Evolutionary conservation across 83 land plant genomes (phyloP).

Genomic region (Diphasiastrum complanatum): DNA sequence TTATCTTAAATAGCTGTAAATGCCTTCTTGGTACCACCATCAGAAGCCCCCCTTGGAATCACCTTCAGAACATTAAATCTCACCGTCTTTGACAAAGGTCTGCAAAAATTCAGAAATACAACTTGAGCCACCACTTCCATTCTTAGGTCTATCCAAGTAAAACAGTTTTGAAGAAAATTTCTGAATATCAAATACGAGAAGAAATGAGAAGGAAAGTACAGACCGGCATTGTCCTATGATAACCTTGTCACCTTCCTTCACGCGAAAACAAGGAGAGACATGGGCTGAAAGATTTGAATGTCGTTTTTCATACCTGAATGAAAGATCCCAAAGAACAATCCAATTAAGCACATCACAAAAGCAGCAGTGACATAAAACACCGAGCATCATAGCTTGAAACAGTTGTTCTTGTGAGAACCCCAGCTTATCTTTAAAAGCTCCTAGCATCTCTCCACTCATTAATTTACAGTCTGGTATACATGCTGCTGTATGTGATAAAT

Average conservation of each 20-base stretch:
- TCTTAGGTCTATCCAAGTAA: neutral
- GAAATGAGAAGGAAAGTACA: neutral
- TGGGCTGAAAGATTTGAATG: constrained; percentile 11
- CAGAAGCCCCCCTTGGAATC: constrained; percentile 7
- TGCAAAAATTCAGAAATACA: neutral
- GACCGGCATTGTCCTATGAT: constrained; percentile 13
- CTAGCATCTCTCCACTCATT: too few species aligned
- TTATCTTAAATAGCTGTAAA: constrained; percentile 2
- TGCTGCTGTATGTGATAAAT: too few species aligned
- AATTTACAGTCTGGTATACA: too few species aligned
- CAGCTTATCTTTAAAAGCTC: too few species aligned
- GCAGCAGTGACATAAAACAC: too few species aligned
- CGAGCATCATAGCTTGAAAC: too few species aligned
- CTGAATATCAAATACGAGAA: neutral
- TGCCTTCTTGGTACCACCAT: neutral
- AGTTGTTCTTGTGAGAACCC: too few species aligned
- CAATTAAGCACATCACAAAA: too few species aligned
- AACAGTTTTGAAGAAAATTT: neutral
- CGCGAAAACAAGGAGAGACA: constrained; percentile 10
- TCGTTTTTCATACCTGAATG: constrained; percentile 7
- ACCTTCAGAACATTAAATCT: constrained; percentile 14
- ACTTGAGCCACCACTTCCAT: neutral
- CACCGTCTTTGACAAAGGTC: constrained; percentile 12
- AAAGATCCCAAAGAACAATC: too few species aligned
- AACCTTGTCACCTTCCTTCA: constrained; percentile 15